A percentile compares a stretch with the other conserved stretches of the same genome.
These are phyloP conservation scores for Diphasiastrum complanatum DNA, from an alignment of 83 land plant species.

Conservation along the genomic window DNA sequence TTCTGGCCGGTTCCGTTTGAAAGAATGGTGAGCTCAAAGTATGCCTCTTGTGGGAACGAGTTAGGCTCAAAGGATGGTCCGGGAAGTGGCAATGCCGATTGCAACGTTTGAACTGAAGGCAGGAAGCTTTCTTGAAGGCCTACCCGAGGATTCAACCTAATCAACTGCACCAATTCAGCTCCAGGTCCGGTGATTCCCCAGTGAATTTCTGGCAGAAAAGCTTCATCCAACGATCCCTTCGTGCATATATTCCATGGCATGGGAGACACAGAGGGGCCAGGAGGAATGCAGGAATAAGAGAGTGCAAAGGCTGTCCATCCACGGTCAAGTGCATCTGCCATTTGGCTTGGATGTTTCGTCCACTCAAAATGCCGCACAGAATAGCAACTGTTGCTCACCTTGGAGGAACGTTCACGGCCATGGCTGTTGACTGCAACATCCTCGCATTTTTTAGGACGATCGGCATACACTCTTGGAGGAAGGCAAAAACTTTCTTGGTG, in stretches of 20 bases:
- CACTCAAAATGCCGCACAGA: constrained; percentile 23
- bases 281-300: constrained; percentile 3
- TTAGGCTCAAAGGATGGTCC: constrained; percentile 52
- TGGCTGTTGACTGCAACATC: no score
- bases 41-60: constrained; percentile 72
- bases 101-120: constrained; percentile 19
- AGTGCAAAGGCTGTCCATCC: constrained; percentile 41
- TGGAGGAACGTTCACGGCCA: no score
- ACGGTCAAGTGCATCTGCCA: constrained; percentile 34
- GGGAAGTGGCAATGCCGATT: constrained; percentile 64
- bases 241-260: not conserved
- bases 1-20: no score
- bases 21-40: constrained; percentile 61
- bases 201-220: not conserved
- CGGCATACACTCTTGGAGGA: not conserved
- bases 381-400: constrained; percentile 7
- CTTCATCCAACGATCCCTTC: not conserved
- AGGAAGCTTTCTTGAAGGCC: constrained; percentile 6
- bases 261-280: not conserved
- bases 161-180: constrained; percentile 33
- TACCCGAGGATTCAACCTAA: constrained; percentile 33
- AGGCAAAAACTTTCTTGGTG: not conserved
- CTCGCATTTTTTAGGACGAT: not conserved
- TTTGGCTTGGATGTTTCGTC: constrained; percentile 32
- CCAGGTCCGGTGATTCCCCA: constrained; percentile 3